Evolutionary conservation across 345 rosid species (phyloP), one percentile per base, ranked within the genome.

Genomic region (Salix brachista): DNA sequence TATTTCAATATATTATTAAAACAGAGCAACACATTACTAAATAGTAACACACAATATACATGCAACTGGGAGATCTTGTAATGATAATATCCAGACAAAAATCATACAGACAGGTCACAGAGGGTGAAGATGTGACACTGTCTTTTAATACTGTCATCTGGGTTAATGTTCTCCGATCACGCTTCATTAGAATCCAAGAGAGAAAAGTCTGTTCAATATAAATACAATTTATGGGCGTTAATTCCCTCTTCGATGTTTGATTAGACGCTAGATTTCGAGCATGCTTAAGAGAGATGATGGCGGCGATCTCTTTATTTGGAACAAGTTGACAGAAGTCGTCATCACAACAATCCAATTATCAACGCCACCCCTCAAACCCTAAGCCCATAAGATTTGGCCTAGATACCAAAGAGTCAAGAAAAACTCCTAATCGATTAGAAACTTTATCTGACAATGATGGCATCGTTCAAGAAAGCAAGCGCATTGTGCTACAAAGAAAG

Each of bases 401-500:
- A 2, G 2, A 39, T 19, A 9, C 28, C 14, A 10, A 9, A 11
- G 28, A 58, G 62, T 68, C 80, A 69, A 76, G 37, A 39, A 65
- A 30, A 58, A 23, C 64, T 58, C 54, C 58, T 34, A 8, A 69
- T 70, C 41, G 76, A 79, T 85, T 66, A 67, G 65, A 83, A 58
- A 79, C 81, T 69, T 79, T 77, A 69, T 82, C 79, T 79, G 84
- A 81, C 86, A 80, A 82, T 77, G 74, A 64, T 82, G 72, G 81
- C 88, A 82, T 68, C 77, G 54, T 86, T 82, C 56, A 81, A 25
- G 70, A 70, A 5, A 77, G 86, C 92, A 89, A 78, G 92, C 86
- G 89, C 77, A 73, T 34, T 79, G 71, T 77, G 66, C 69, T 65
- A 60, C 71, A 36, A 26, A 26, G 65, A 70, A 64, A 14, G 66